Evolutionary conservation across 1,284 basidiomycete species (phyloP), one percentile per base, ranked within the genome.

Genomic region (Gymnopus androsaceus): DNA sequence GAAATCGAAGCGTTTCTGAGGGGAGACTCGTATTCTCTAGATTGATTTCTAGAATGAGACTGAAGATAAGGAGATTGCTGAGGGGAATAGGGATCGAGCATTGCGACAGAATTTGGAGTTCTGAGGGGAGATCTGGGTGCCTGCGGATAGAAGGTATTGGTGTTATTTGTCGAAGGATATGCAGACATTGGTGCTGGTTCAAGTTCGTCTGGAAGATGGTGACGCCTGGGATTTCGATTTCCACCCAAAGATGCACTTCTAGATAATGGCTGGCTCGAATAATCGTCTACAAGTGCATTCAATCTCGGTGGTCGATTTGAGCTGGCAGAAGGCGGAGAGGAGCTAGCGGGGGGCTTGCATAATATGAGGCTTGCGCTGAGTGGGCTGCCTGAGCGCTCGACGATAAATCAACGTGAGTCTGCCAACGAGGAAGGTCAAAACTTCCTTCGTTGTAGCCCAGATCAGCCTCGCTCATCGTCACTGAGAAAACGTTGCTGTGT

Each of bases 1-100:
- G 85, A 87, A 49, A 79, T 65, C 15, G 83, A 81, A 19, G 72
- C 72, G 63, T 81, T 80, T 51, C 74, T 79, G 58, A 80, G 64
- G 57, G 84, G 81, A 14, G 84, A 59, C 57, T 88, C 86, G 25
- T 67, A 65, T 70, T 87, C 76, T 65, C 87, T 84, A n/a, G 81
- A 69, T 59, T 82, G 79, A 63, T 84, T 85, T 51, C 71, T 62
- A 72, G 74, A 51, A 67, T 63, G 44, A 78, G 72, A 59, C 82
- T 80, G 55, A 76, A 82, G 50, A 76, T 69, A 11, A 77, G 70
- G 9, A 76, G 56, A 54, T 42, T 87, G 87, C 57, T 83, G 75
- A 21, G 79, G 85, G 50, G 80, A 75, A 66, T 88, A 90, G 19
- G 85, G 81, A 69, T 90, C 87, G 59, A 88, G 74, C 49, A 85